Conservation (phyloP, 2,329 filamentous ascomycete species). For the Cladosporium sp. region DNA sequence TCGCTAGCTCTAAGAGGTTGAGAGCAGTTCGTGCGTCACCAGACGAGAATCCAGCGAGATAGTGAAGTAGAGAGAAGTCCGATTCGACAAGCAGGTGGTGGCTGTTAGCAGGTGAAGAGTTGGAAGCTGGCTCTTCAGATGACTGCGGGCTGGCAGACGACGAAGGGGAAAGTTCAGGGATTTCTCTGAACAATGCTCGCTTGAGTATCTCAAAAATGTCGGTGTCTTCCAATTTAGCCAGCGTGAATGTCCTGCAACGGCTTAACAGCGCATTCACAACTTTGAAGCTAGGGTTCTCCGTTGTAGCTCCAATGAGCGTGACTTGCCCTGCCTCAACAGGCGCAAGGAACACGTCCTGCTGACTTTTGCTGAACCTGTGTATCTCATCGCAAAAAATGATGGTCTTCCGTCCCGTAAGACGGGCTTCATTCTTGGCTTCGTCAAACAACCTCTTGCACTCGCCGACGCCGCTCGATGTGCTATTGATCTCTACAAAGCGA, state of each 20-base stretch:
- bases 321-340: constrained; percentile 79
- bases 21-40: constrained; percentile 91
- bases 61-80: constrained; percentile 66
- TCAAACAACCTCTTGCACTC: constrained; percentile 92
- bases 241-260: constrained; percentile 85
- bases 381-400: constrained; percentile 99
- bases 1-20: constrained; percentile 86
- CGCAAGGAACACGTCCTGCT: constrained; percentile 18
- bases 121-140: constrained; percentile 23
- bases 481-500: constrained; percentile 94
- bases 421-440: constrained; percentile 78
- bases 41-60: constrained; percentile 84
- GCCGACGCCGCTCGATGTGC: constrained; percentile 80
- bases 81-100: constrained; percentile 64
- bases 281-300: constrained; percentile 95
- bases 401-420: constrained; percentile 82
- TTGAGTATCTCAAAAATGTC: constrained; percentile 73
- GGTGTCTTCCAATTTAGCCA: constrained; percentile 71
- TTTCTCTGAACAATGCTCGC: constrained; percentile 63
- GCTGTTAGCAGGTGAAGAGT: constrained; percentile 31
- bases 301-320: constrained; percentile 91
- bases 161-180: constrained; percentile 55
- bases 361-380: constrained; percentile 65
- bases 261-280: constrained; percentile 85
- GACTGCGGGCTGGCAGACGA: constrained; percentile 35